A percentile compares a stretch with the other conserved stretches of the same genome.
These are phyloP conservation scores for Sclerotinia glacialis DNA, from an alignment of 2,329 filamentous ascomycete genomes.

Conservation along the genomic window DNA sequence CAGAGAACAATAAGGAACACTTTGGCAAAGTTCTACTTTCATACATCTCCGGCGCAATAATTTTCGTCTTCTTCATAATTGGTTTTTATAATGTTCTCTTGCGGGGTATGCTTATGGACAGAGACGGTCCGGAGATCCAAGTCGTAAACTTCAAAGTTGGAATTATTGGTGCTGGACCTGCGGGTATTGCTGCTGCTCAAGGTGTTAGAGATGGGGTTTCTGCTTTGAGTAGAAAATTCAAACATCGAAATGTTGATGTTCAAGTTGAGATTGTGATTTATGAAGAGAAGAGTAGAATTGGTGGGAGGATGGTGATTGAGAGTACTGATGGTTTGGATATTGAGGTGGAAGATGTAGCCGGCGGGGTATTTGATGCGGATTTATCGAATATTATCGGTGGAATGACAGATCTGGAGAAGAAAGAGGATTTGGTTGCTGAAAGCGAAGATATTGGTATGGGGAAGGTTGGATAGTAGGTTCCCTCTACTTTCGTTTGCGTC, in stretches of 20 bases:
- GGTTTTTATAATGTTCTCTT: too few species aligned
- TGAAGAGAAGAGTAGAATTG: slow-evolving; percentile 10
- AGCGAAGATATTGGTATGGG: slow-evolving; percentile 1
- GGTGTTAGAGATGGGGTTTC: neutral
- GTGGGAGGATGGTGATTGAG: slow-evolving; percentile 15
- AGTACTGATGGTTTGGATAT: neutral
- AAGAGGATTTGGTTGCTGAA: neutral
- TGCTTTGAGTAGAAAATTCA: neutral
- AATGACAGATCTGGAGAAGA: neutral
- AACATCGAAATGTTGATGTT: neutral
- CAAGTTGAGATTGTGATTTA: slow-evolving; percentile 11
- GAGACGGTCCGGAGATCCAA: neutral
- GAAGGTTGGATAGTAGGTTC: slow-evolving; percentile 7
- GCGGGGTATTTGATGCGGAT: neutral
- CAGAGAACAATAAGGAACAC: accelerated
- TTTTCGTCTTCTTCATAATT: neutral
- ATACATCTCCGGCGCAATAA: neutral
- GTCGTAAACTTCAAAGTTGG: slow-evolving; percentile 1
- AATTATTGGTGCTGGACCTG: slow-evolving; percentile 11
- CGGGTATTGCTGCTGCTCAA: slow-evolving; percentile 3
- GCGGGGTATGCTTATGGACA: too few species aligned
- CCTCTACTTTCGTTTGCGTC: neutral
- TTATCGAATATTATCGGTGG: neutral
- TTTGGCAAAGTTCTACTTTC: too few species aligned
- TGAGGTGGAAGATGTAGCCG: slow-evolving; percentile 17